A percentile compares a stretch with the other conserved stretches of the same genome.
These are phyloP conservation scores for Penicillium digitatum DNA, from an alignment of 2,329 filamentous ascomycete species.

Conservation along the genomic window DNA sequence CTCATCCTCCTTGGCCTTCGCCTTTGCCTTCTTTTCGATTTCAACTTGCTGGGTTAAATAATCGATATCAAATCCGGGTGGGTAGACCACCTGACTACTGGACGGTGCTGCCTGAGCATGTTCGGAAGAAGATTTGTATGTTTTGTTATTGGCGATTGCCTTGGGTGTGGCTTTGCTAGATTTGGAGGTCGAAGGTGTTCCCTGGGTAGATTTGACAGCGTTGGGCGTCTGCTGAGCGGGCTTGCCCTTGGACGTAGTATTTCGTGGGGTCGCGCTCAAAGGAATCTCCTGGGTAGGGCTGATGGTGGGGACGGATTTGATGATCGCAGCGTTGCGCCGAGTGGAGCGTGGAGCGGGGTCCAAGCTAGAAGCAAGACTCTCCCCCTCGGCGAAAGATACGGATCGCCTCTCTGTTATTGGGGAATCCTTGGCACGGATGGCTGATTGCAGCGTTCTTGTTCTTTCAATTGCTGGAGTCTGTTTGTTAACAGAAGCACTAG, in stretches of 20 bases:
- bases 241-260: background rate
- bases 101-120: background rate
- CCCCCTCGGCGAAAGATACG: constrained; percentile 27
- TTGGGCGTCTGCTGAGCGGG: background rate
- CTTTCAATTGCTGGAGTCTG: constrained; percentile 14
- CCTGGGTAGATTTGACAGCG: background rate
- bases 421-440: constrained; percentile 24
- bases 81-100: background rate
- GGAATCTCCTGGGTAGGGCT: background rate
- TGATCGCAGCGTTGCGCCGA: background rate
- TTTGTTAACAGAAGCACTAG: background rate
- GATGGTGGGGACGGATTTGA: background rate
- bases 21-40: background rate
- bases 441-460: constrained; percentile 19
- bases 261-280: background rate
- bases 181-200: background rate
- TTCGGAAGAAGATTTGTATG: background rate
- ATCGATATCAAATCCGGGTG: background rate
- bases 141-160: background rate
- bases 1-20: background rate
- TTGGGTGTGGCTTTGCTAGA: background rate
- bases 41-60: background rate
- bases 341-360: background rate
- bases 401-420: constrained; percentile 22
- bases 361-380: constrained; percentile 9